Conservation (phyloP, 805 yeast species). For the Wickerhamiella allomyrinae region DNA sequence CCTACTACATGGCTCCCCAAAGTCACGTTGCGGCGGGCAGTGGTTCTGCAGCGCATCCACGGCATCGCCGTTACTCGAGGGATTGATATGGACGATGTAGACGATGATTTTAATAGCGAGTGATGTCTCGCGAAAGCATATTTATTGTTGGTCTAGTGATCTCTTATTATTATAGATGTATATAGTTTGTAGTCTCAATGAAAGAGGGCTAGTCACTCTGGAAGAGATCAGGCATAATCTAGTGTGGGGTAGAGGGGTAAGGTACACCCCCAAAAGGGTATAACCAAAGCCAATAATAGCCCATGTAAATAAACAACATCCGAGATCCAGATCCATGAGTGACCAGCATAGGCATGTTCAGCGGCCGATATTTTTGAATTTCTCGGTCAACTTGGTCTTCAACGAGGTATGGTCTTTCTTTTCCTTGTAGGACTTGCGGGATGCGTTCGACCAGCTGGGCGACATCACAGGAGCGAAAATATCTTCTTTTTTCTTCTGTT, state of each 20-base stretch:
- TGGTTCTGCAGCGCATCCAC: conserved; percentile 4
- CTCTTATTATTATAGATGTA: no score
- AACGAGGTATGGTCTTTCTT: conserved; percentile 5
- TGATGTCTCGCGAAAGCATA: not conserved
- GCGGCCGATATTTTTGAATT: not conserved
- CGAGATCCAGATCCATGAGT: no score
- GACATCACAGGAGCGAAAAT: conserved; percentile 20
- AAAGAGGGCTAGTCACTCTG: no score
- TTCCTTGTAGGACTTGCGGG: conserved; percentile 5
- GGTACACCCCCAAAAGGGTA: no score
- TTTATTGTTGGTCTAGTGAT: no score
- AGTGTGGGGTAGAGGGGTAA: no score
- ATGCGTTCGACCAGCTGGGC: conserved; percentile 18
- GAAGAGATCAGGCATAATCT: no score
- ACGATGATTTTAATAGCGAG: not conserved
- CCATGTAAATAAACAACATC: no score
- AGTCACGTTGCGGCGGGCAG: conserved; percentile 6
- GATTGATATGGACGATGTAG: not conserved
- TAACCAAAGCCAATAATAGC: no score
- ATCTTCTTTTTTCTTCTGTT: conserved; percentile 12
- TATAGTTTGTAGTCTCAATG: no score
- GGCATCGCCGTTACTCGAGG: not conserved
- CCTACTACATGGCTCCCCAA: conserved; percentile 9
- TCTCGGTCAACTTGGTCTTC: conserved; percentile 14
- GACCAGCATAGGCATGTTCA: not conserved